A percentile compares a stretch with the other conserved stretches of the same genome.
Conservation (phyloP, 495 filamentous ascomycete genomes). For the Corynascus novoguineensis region DNA sequence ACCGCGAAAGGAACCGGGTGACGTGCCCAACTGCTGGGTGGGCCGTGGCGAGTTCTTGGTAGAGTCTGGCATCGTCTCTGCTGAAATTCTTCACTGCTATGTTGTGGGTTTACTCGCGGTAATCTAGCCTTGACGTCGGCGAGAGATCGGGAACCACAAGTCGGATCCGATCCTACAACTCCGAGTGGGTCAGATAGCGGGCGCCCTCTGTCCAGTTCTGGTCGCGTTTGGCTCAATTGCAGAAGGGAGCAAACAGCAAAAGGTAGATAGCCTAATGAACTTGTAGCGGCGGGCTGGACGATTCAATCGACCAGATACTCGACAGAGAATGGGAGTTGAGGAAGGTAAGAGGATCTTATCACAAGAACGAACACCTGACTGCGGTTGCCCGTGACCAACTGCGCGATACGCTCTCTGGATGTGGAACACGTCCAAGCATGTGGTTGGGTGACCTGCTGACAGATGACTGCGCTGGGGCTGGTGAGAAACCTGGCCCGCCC, state of each 20-base stretch:
- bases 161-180: neutral
- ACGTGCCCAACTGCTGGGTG: slow-evolving; percentile 38
- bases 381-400: slow-evolving; percentile 10
- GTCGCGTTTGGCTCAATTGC: too few relatives aligned
- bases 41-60: slow-evolving; percentile 33
- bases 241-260: too few relatives aligned
- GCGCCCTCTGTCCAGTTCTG: too few relatives aligned
- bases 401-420: too few relatives aligned
- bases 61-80: slow-evolving; percentile 34
- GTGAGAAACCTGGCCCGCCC: neutral
- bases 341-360: too few relatives aligned
- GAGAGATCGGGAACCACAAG: neutral
- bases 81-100: slow-evolving; percentile 11
- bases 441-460: slow-evolving; percentile 15
- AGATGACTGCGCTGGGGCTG: neutral
- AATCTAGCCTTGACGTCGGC: neutral
- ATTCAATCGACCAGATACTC: too few relatives aligned
- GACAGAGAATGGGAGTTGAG: too few relatives aligned
- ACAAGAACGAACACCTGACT: slow-evolving; percentile 1
- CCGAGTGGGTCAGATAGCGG: too few relatives aligned
- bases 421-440: too few relatives aligned
- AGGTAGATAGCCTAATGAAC: too few relatives aligned
- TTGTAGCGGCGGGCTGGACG: too few relatives aligned
- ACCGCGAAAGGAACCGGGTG: slow-evolving; percentile 43
- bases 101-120: slow-evolving; percentile 13